Percentiles rank a stretch among this genome's conserved stretches.
Conservation (phyloP, 495 filamentous ascomycete species). For the Penicillium roqueforti region DNA sequence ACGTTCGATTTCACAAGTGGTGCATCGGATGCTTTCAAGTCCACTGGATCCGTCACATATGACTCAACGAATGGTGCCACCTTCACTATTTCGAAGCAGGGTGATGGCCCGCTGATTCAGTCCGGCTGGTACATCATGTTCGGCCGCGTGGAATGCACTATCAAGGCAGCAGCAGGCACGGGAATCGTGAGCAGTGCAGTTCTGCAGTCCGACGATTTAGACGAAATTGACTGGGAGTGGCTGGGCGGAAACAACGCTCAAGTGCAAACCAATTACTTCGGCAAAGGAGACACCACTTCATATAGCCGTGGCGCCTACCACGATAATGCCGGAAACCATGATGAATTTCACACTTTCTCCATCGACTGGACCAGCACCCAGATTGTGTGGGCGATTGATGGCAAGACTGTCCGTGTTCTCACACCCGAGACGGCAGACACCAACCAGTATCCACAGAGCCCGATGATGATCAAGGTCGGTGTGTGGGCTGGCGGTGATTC, state of each 20-base stretch:
- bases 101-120: constrained; percentile 78
- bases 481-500: constrained; percentile 85
- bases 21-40: constrained; percentile 61
- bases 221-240: constrained; percentile 92
- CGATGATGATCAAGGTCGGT: constrained; percentile 78
- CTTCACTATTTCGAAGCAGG: constrained; percentile 78
- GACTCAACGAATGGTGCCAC: constrained; percentile 64
- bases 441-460: constrained; percentile 76
- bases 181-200: constrained; percentile 75
- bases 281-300: constrained; percentile 67
- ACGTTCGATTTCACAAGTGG: constrained; percentile 78
- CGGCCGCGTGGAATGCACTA: constrained; percentile 53
- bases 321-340: constrained; percentile 46
- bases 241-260: constrained; percentile 59
- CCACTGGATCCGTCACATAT: constrained; percentile 63
- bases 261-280: constrained; percentile 81
- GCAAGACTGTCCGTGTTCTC: constrained; percentile 60
- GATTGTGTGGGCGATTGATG: constrained; percentile 73
- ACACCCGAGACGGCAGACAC: constrained; percentile 58
- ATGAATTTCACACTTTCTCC: constrained; percentile 76
- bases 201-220: constrained; percentile 76
- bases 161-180: constrained; percentile 58
- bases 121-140: constrained; percentile 76
- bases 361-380: constrained; percentile 71
- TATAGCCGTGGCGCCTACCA: constrained; percentile 62